Evolutionary conservation across 2,329 filamentous ascomycete genomes (phyloP), one percentile per base, ranked within the genome.

Genomic region (Raffaelea albimanens): DNA sequence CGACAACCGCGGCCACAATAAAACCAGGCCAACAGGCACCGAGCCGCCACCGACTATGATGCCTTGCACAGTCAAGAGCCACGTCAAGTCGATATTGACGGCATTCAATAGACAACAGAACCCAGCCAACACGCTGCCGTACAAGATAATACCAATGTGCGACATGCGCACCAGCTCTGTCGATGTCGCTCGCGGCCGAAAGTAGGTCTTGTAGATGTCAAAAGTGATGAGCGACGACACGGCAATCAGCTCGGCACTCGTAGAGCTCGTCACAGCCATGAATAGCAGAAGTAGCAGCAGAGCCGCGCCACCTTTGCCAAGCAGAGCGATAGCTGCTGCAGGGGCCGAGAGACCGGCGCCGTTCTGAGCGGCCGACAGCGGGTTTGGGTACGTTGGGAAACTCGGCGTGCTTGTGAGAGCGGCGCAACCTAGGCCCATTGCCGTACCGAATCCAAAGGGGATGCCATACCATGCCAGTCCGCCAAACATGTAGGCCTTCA

Each of bases 211-310:
- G 54, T 67, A 68, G 18, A 68, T 52, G 43, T 68, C 65, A 50
- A 67, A 68, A 0, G 64, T 66, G 23, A 65, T 55, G 3, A 68
- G 50, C 4, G 62, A 62, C 2, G 63, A 63, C 3, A 64, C 61
- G 3, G 62, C 67, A 16, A 72, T 70, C 5, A 71, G 60, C 48
- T 72, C 67, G 0, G 69, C 66, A 2, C 53, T 66, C 40, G 69
- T 69, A 1, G 64, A 64, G 4, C 59, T 63, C 0, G 70, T 72
- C 5, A 70, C 67, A 4, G 68, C 67, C 69, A 72, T 72, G 59
- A 72, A 72, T 1, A 72, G 53, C 13, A 67, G 56, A 53, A 72
- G 53, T 13, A 67, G 56, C 53, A 67, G 53, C 11, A 63, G 54
- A 2, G 56, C 60, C 0, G 63, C 60, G 2, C 63, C 64, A n/a